Evolutionary conservation across 345 rosid species (phyloP), one percentile per base, ranked within the genome.

Genomic region (Limnanthes douglasii): DNA sequence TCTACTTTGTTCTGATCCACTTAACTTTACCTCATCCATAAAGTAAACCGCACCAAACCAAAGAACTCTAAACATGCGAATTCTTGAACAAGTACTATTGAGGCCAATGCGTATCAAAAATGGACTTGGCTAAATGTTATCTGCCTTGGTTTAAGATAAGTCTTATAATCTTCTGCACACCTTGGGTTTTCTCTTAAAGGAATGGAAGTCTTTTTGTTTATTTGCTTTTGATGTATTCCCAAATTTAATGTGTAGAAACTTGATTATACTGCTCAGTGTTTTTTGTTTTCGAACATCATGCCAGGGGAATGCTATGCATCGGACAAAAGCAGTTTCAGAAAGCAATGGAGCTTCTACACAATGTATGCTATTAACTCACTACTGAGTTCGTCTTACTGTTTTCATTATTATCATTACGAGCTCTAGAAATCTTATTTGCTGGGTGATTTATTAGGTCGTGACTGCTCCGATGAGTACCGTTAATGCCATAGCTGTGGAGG

Each of bases 221-320:
- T 23, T 33, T 11, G 4, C 4, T 45, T 1, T n/a, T 21, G 17
- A n/a, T 16, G 4, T 19, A 33, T 21, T 14, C n/a, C n/a, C n/a
- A n/a, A n/a, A n/a, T n/a, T n/a, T n/a, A n/a, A n/a, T n/a, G n/a
- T n/a, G n/a, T n/a, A 13, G 18, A 7, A 32, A 15, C 12, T 13
- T 18, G 36, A 15, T 30, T 44, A 6, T 39, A 13, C 42, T 37
- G 2, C 37, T 31, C 20, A 5, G 21, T 26, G 30, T 14, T 45
- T 54, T 18, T 21, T 32, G 9, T 48, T 48, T 49, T 39, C n/a
- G n/a, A n/a, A 31, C 50, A 20, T 51, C 26, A 11, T 52, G 56
- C 29, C 65, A 90, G 99, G 61, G 99, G 99, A 44, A 90, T 85
- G 86, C 65, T 81, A 53, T 85, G 90, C 73, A 73, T 81, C 26